phyloP scores from a whole-genome alignment of 495 filamentous ascomycete genomes.

The Antarctomyces pellizariae region DNA sequence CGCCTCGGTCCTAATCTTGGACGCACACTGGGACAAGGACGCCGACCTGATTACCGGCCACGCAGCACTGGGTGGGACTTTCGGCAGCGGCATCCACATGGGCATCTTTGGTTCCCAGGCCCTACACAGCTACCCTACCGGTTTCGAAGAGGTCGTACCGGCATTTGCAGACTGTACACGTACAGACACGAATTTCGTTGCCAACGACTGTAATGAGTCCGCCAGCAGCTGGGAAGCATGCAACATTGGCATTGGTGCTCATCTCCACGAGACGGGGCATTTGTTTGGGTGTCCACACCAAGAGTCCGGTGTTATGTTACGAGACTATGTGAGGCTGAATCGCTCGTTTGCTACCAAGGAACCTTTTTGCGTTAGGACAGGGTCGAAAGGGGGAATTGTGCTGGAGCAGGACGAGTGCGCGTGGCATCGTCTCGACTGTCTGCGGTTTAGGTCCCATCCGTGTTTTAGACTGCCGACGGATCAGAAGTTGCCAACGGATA shows the following conservation, averaged over 20 bases:
- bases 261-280: conserved; percentile 75
- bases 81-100: conserved; percentile 44
- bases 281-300: conserved; percentile 73
- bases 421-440: conserved; percentile 73
- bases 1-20: conserved; percentile 61
- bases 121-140: conserved; percentile 66
- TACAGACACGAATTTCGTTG: conserved; percentile 58
- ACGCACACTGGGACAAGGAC: conserved; percentile 64
- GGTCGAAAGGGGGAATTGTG: conserved; percentile 53
- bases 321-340: conserved; percentile 64
- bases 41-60: conserved; percentile 51
- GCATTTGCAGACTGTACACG: conserved; percentile 74
- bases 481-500: conserved; percentile 34
- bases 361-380: conserved; percentile 63
- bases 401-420: conserved; percentile 53
- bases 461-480: conserved; percentile 75
- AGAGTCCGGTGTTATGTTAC: conserved; percentile 67
- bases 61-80: conserved; percentile 51
- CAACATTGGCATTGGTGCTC: conserved; percentile 77
- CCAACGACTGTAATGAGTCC: conserved; percentile 62
- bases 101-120: conserved; percentile 80
- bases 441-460: conserved; percentile 77
- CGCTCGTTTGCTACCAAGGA: conserved; percentile 61
- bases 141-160: conserved; percentile 64
- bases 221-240: conserved; percentile 83